Conservation (phyloP, 805 yeast species). For the Candida tammaniensis region DNA sequence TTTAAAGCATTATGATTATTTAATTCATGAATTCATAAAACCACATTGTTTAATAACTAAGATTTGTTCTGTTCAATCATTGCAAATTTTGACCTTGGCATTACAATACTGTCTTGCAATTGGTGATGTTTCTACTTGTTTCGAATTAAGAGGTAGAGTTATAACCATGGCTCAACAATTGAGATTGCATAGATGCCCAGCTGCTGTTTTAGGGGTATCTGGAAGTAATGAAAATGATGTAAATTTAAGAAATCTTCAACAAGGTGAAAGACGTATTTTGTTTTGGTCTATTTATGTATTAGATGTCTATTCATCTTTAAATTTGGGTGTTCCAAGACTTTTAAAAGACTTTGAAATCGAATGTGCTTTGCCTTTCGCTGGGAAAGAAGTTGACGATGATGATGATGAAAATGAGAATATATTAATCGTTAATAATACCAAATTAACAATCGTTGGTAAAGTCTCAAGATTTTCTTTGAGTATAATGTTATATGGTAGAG, state of each 20-base stretch:
- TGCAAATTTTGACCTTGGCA: conserved; percentile 68
- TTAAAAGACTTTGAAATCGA: conserved; percentile 80
- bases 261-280: conserved; percentile 75
- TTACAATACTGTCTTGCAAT: conserved; percentile 67
- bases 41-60: conserved; percentile 56
- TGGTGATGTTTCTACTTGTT: conserved; percentile 72
- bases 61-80: conserved; percentile 61
- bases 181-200: conserved; percentile 82
- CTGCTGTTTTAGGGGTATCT: conserved; percentile 72
- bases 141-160: conserved; percentile 71
- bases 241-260: conserved; percentile 60
- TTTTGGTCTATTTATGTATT: conserved; percentile 83
- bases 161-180: conserved; percentile 83
- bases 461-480: conserved; percentile 63
- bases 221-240: conserved; percentile 22
- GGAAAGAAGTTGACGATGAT: conserved; percentile 38
- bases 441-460: conserved; percentile 64
- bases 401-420: conserved; percentile 51
- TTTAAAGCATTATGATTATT: conserved; percentile 52
- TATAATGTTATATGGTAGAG: conserved; percentile 66
- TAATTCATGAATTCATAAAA: conserved; percentile 60
- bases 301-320: conserved; percentile 72
- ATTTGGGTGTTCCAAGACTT: conserved; percentile 79
- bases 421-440: conserved; percentile 56
- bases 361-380: conserved; percentile 75